Conservation (phyloP, 495 filamentous ascomycete genomes). For the Lasiosphaeria hispida region DNA sequence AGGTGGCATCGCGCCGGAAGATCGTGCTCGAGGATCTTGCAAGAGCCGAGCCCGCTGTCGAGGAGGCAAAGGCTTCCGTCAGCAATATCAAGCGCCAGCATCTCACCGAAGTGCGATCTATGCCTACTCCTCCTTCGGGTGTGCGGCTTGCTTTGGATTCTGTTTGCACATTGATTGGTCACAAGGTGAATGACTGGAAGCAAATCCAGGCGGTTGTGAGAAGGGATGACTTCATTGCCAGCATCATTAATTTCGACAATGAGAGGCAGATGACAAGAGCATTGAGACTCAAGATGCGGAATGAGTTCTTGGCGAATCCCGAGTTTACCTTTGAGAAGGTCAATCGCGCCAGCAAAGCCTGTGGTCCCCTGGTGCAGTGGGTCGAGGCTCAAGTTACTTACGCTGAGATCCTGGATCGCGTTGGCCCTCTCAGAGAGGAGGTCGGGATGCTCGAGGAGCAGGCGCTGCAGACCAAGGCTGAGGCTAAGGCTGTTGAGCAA, state of each 20-base stretch:
- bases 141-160: constrained; percentile 92
- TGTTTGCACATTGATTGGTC: constrained; percentile 89
- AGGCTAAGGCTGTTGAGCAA: constrained; percentile 87
- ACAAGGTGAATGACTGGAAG: constrained; percentile 88
- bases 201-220: constrained; percentile 83
- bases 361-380: constrained; percentile 96
- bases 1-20: constrained; percentile 78
- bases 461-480: constrained; percentile 87
- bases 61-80: constrained; percentile 90
- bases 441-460: constrained; percentile 82
- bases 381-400: constrained; percentile 96
- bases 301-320: constrained; percentile 83
- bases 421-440: constrained; percentile 90
- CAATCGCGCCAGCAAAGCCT: constrained; percentile 92
- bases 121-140: constrained; percentile 85
- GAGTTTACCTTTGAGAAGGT: constrained; percentile 96
- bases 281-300: constrained; percentile 83
- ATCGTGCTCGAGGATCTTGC: constrained; percentile 87
- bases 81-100: constrained; percentile 97
- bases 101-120: constrained; percentile 94
- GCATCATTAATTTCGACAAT: constrained; percentile 96
- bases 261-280: constrained; percentile 87
- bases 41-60: constrained; percentile 86
- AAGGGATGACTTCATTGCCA: constrained; percentile 94
- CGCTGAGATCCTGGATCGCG: constrained; percentile 91